phyloP scores from a whole-genome alignment of 225 moss, liverwort and hornwort species.

The Lunularia cruciata region DNA sequence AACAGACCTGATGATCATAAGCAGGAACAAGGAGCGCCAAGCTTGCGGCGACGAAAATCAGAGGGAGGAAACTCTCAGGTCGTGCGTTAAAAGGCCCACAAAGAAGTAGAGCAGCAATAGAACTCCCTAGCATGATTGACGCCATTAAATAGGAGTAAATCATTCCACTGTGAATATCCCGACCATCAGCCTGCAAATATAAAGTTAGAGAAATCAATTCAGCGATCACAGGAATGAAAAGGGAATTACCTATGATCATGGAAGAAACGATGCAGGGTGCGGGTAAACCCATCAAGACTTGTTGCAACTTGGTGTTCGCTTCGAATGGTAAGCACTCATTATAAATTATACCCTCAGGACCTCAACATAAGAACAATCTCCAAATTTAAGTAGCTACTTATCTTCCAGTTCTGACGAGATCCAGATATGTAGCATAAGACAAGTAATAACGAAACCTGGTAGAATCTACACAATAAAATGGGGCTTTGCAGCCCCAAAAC shows the following conservation, averaged over 20 bases:
- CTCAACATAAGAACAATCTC: neutral
- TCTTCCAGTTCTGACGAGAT: too few relatives aligned
- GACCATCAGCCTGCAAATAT: slow-evolving; percentile 77
- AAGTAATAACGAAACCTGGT: too few relatives aligned
- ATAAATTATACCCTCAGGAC: neutral
- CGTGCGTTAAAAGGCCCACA: slow-evolving; percentile 64
- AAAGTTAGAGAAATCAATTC: too few relatives aligned
- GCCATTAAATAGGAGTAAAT: slow-evolving; percentile 79
- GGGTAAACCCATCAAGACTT: too few relatives aligned
- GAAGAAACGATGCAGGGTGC: neutral
- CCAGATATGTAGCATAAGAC: too few relatives aligned
- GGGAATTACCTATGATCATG: neutral
- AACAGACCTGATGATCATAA: slow-evolving; percentile 81
- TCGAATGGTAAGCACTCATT: too few relatives aligned
- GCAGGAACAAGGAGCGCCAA: slow-evolving; percentile 73
- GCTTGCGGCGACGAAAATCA: slow-evolving; percentile 57
- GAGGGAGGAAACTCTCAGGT: slow-evolving; percentile 72
- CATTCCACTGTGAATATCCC: slow-evolving; percentile 81
- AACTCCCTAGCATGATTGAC: slow-evolving; percentile 83
- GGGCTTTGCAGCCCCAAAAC: too few relatives aligned
- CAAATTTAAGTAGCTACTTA: neutral
- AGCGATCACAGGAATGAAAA: too few relatives aligned
- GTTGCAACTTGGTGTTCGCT: too few relatives aligned
- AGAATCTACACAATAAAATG: too few relatives aligned
- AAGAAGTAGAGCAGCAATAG: slow-evolving; percentile 66